These are phyloP conservation scores for Orbilia quercus DNA, from an alignment of 2,329 filamentous ascomycete genomes.

Conservation along the genomic window DNA sequence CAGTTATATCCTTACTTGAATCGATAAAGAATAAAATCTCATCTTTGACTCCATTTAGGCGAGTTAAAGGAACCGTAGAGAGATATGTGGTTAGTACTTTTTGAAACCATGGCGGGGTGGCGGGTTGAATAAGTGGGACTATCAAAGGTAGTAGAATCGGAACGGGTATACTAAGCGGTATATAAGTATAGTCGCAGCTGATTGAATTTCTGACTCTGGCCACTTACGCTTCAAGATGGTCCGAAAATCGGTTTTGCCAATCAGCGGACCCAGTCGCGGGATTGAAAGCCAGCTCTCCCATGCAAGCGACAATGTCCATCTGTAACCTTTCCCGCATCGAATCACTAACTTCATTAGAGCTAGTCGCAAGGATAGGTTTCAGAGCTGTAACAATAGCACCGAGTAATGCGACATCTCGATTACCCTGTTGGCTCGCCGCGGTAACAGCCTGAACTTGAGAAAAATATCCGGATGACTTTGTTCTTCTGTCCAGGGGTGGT, in stretches of 20 bases:
- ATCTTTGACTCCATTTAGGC: slow-evolving; percentile 57
- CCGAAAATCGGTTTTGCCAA: slow-evolving; percentile 57
- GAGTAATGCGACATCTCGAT: slow-evolving; percentile 28
- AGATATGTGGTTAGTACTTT: slow-evolving; percentile 56
- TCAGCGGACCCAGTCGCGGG: slow-evolving; percentile 29
- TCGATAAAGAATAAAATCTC: slow-evolving; percentile 59
- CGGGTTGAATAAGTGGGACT: slow-evolving; percentile 58
- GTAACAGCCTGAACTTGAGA: slow-evolving; percentile 36
- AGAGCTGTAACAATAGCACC: slow-evolving; percentile 22
- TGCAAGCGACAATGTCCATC: slow-evolving; percentile 59
- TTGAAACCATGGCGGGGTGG: slow-evolving; percentile 56
- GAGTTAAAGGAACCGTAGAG: slow-evolving; percentile 58
- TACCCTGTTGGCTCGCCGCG: slow-evolving; percentile 6
- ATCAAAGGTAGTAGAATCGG: slow-evolving; percentile 57
- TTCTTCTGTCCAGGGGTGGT: slow-evolving; percentile 42
- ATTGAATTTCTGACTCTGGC: background rate
- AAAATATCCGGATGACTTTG: slow-evolving; percentile 53
- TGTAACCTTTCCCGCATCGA: slow-evolving; percentile 57
- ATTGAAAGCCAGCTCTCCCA: slow-evolving; percentile 59
- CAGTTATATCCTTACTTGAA: slow-evolving; percentile 29
- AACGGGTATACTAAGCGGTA: slow-evolving; percentile 53
- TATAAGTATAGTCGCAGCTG: slow-evolving; percentile 22
- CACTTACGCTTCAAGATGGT: slow-evolving; percentile 57
- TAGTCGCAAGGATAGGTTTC: slow-evolving; percentile 39
- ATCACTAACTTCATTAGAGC: slow-evolving; percentile 52